Conservation (phyloP, 805 yeast genomes). For the Wickerhamomyces hampshirensis region DNA sequence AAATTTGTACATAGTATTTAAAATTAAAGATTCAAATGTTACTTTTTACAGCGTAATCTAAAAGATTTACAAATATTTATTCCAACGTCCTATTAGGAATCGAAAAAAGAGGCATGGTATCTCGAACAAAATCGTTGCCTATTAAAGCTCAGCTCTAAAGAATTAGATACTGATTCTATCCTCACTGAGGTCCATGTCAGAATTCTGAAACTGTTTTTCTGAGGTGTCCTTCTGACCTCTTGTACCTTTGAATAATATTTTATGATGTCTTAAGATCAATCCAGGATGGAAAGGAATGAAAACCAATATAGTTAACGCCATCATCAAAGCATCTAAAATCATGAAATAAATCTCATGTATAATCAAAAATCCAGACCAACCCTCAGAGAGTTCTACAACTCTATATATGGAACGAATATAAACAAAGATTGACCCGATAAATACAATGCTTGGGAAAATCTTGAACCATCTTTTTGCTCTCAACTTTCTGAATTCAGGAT, state of each 20-base stretch:
- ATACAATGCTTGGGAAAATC: constrained; percentile 39
- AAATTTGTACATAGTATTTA: constrained; percentile 3
- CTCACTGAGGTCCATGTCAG: too few relatives aligned
- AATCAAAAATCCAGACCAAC: constrained; percentile 67
- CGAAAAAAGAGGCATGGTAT: too few relatives aligned
- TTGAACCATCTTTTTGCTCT: constrained; percentile 34
- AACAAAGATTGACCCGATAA: constrained; percentile 46
- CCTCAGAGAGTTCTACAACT: constrained; percentile 64
- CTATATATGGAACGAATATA: constrained; percentile 69
- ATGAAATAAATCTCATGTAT: constrained; percentile 55
- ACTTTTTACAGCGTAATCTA: too few relatives aligned
- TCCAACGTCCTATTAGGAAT: too few relatives aligned
- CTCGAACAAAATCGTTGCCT: too few relatives aligned
- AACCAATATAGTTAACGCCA: constrained; percentile 41
- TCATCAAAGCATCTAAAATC: constrained; percentile 59
- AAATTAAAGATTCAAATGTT: too few relatives aligned
- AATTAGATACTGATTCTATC: too few relatives aligned
- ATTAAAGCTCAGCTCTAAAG: too few relatives aligned
- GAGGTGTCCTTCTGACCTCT: neutral
- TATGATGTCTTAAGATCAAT: constrained; percentile 33
- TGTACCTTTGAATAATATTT: constrained; percentile 4
- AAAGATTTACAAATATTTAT: too few relatives aligned
- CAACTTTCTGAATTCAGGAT: constrained; percentile 30
- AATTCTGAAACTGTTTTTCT: neutral
- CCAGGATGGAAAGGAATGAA: constrained; percentile 64